Percentiles rank a stretch among this genome's conserved stretches.
Evolutionary conservation across 306 rosid genomes (phyloP).

Genomic region (Quercus aquifolioides): DNA sequence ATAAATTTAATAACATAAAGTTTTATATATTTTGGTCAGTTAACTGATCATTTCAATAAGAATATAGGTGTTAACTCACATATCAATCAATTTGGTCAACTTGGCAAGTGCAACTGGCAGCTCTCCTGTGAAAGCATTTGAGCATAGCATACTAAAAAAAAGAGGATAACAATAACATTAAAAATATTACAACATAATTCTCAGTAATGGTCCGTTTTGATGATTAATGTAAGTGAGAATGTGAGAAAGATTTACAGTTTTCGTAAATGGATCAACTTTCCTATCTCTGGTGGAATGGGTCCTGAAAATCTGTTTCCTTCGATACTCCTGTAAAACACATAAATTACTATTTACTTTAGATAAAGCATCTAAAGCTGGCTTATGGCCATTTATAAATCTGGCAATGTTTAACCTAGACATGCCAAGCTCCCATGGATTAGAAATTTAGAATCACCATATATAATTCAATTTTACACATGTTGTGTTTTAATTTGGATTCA

Average conservation of each 20-base stretch:
- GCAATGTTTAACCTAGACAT: slow-evolving; percentile 1
- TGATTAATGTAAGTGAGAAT: neutral
- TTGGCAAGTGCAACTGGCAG: slow-evolving; percentile 63
- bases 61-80: slow-evolving; percentile 50
- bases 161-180: slow-evolving; percentile 23
- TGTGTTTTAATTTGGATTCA: neutral
- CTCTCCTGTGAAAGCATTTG: slow-evolving; percentile 77
- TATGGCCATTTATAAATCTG: slow-evolving; percentile 3
- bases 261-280: slow-evolving; percentile 53
- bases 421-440: neutral
- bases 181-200: neutral
- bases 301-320: slow-evolving; percentile 84
- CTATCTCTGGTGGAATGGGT: slow-evolving; percentile 59
- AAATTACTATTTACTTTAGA: slow-evolving; percentile 1
- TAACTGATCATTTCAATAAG: slow-evolving; percentile 1
- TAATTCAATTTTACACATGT: neutral
- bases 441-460: neutral
- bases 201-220: neutral
- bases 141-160: slow-evolving; percentile 56
- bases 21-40: neutral
- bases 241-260: slow-evolving; percentile 59
- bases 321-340: slow-evolving; percentile 61
- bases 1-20: neutral
- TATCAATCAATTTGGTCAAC: slow-evolving; percentile 72
- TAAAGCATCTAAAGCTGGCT: slow-evolving; percentile 3